Conservation (phyloP, 2,329 filamentous ascomycete genomes). For the Venturia oleaginea region DNA sequence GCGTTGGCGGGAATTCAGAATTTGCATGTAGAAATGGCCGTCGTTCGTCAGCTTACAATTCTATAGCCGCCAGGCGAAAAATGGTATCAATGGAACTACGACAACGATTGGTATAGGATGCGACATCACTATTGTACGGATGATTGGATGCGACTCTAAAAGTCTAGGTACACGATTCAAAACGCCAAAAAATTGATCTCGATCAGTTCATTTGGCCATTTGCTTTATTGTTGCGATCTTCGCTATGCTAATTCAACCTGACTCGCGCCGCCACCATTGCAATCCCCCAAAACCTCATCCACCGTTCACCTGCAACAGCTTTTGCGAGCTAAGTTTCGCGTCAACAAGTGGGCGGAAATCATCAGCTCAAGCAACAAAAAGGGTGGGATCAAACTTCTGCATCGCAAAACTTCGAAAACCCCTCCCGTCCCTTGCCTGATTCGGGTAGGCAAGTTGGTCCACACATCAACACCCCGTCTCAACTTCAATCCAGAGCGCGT, state of each 20-base stretch:
- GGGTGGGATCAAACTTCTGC: too few relatives aligned
- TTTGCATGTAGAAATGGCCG: background rate
- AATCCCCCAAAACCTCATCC: background rate
- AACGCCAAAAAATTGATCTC: background rate
- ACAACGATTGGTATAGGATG: background rate
- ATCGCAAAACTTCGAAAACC: too few relatives aligned
- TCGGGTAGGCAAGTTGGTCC: background rate
- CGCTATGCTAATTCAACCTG: background rate
- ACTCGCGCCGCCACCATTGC: background rate
- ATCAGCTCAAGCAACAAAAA: too few relatives aligned
- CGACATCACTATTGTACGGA: background rate
- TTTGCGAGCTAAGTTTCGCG: too few relatives aligned
- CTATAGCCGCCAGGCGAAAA: background rate
- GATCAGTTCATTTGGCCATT: background rate
- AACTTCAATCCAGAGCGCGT: background rate
- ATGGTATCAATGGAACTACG: background rate
- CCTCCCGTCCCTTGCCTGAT: background rate
- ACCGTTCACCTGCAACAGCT: too few relatives aligned
- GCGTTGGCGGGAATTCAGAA: background rate
- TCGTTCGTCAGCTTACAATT: background rate
- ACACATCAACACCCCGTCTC: background rate
- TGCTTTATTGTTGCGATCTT: background rate
- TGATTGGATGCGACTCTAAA: background rate
- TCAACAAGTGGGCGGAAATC: too few relatives aligned
- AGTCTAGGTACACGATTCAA: background rate